A percentile compares a stretch with the other conserved stretches of the same genome.
phyloP scores from a whole-genome alignment of 2,329 filamentous ascomycete species.

The Diaporthe helianthi region DNA sequence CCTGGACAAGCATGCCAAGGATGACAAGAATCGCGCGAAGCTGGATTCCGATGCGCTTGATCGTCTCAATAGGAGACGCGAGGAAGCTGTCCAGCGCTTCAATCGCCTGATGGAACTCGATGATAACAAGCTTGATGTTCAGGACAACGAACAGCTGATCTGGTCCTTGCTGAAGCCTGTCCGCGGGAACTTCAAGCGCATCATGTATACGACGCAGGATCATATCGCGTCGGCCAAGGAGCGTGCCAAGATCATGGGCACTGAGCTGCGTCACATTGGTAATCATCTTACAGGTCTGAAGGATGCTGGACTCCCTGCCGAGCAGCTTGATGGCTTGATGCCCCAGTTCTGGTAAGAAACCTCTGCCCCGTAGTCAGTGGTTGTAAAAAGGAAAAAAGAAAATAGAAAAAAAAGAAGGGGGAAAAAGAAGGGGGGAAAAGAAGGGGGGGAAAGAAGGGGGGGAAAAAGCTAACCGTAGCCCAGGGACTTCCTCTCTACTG shows the following conservation, averaged over 20 bases:
- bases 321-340: constrained; percentile 45
- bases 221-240: constrained; percentile 42
- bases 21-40: constrained; percentile 48
- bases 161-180: constrained; percentile 49
- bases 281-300: constrained; percentile 46
- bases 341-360: constrained; percentile 46
- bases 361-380: neutral
- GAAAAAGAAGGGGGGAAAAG: no score
- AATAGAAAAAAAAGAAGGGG: no score
- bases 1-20: constrained; percentile 43
- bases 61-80: constrained; percentile 43
- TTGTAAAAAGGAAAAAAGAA: no score
- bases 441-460: no score
- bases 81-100: constrained; percentile 47
- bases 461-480: constrained; percentile 35
- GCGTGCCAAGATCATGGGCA: constrained; percentile 47
- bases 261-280: constrained; percentile 47
- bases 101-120: constrained; percentile 47
- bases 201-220: constrained; percentile 45
- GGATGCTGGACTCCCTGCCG: constrained; percentile 41
- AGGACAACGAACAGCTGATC: constrained; percentile 46
- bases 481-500: constrained; percentile 49
- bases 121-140: constrained; percentile 45
- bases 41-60: constrained; percentile 47
- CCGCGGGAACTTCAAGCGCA: constrained; percentile 46